Evolutionary conservation across 1,284 basidiomycete species (phyloP).

Genomic region (Crepidotus sp.): DNA sequence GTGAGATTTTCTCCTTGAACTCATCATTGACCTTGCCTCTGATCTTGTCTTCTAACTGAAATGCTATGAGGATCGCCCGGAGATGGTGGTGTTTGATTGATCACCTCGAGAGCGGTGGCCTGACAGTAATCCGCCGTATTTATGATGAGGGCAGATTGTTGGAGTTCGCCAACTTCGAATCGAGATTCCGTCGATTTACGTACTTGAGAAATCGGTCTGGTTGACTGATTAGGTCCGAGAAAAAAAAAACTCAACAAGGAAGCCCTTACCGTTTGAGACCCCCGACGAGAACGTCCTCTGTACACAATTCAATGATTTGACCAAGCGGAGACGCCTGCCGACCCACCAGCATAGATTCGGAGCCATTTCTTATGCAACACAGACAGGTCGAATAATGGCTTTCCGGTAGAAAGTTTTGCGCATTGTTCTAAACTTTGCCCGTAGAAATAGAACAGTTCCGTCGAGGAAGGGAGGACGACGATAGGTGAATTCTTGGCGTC

Average conservation of each 20-base stretch:
- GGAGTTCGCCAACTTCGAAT: constrained; percentile 66
- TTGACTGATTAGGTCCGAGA: neutral
- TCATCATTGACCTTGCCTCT: constrained; percentile 72
- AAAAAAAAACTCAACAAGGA: neutral
- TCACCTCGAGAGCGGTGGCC: constrained; percentile 78
- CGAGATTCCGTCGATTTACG: constrained; percentile 72
- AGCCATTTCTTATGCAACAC: constrained; percentile 89
- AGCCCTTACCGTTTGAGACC: constrained; percentile 58
- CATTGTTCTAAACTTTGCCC: constrained; percentile 93
- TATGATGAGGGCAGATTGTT: constrained; percentile 77
- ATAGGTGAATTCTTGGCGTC: constrained; percentile 46
- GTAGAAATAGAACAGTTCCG: constrained; percentile 97
- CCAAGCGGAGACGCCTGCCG: neutral
- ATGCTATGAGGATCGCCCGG: constrained; percentile 9
- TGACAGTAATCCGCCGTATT: constrained; percentile 99
- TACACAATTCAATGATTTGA: constrained; percentile 7
- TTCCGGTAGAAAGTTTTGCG: constrained; percentile 75
- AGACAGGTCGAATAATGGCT: constrained; percentile 73
- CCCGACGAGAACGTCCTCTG: constrained; percentile 78
- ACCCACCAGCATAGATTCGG: constrained; percentile 79
- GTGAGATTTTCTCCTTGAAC: constrained; percentile 69
- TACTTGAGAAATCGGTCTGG: constrained; percentile 32
- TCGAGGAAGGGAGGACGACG: constrained; percentile 84
- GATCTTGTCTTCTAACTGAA: constrained; percentile 85
- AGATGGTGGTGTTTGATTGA: constrained; percentile 8